phyloP scores from a whole-genome alignment of 768 basidiomycete genomes.

The Amanita rubescens region DNA sequence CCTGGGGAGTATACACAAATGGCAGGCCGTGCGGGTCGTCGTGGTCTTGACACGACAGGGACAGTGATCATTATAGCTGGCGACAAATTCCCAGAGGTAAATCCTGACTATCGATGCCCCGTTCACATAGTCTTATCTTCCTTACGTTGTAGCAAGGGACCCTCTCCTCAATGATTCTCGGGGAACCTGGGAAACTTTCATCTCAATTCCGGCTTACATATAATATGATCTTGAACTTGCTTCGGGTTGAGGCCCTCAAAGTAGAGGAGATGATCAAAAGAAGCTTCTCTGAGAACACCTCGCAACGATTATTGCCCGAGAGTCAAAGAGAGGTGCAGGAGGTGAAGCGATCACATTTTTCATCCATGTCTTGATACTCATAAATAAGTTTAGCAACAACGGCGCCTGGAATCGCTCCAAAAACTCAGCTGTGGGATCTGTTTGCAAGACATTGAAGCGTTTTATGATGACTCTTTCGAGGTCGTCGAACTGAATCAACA shows the following conservation, averaged over 20 bases:
- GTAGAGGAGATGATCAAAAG: conserved; percentile 99
- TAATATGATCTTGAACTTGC: conserved; percentile 97
- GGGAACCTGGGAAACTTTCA: conserved; percentile 83
- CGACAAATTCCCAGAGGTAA: conserved; percentile 82
- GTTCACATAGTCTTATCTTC: neutral
- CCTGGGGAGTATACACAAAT: conserved; percentile 98
- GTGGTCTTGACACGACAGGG: conserved; percentile 91
- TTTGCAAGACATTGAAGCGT: conserved; percentile 59
- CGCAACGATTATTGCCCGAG: conserved; percentile 86
- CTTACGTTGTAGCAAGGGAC: conserved; percentile 50
- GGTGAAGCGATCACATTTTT: conserved; percentile 35
- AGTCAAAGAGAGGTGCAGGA: conserved; percentile 85
- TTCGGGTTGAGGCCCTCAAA: conserved; percentile 90
- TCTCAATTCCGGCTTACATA: conserved; percentile 98
- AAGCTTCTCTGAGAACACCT: conserved; percentile 96
- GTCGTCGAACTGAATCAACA: conserved; percentile 56
- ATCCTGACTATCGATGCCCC: neutral
- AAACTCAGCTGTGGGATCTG: conserved; percentile 67
- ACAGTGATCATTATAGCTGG: conserved; percentile 88
- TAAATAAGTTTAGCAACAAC: conserved; percentile 57
- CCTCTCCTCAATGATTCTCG: conserved; percentile 86
- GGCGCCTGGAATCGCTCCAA: conserved; percentile 48
- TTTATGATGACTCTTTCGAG: conserved; percentile 65
- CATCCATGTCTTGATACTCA: neutral
- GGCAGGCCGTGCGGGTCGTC: conserved; percentile 96